A percentile compares a stretch with the other conserved stretches of the same genome.
Conservation (phyloP, 495 filamentous ascomycete genomes). For the Aspergillus kassunensis region DNA sequence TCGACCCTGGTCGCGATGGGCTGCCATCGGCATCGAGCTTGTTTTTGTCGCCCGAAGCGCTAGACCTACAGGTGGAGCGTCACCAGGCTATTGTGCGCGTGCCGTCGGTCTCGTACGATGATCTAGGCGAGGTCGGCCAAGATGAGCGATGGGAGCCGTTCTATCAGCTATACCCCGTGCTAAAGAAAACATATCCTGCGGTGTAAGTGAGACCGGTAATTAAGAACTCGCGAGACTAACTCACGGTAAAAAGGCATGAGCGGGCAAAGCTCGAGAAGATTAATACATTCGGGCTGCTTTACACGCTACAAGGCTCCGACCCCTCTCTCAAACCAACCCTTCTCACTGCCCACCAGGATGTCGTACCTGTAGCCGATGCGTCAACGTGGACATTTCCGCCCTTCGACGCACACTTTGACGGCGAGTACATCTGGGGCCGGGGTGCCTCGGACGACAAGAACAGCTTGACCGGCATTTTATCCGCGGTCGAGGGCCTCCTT, state of each 20-base stretch:
- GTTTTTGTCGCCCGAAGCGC: too few species aligned
- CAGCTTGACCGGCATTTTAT: background rate
- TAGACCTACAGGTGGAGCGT: too few species aligned
- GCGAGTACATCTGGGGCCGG: conserved; percentile 1
- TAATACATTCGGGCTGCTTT: conserved; percentile 2
- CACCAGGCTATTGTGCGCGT: too few species aligned
- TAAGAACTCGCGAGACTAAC: too few species aligned
- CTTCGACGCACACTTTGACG: background rate
- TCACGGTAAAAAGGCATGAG: too few species aligned
- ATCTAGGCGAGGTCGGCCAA: background rate
- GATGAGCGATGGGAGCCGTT: background rate
- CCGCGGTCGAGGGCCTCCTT: background rate
- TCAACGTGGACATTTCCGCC: background rate
- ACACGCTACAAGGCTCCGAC: background rate
- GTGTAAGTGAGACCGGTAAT: background rate
- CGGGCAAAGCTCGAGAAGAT: background rate
- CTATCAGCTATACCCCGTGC: background rate
- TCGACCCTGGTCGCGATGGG: too few species aligned
- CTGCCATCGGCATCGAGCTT: too few species aligned
- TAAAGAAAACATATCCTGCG: background rate
- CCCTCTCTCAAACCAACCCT: background rate
- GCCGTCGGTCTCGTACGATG: background rate
- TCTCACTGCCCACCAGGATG: background rate
- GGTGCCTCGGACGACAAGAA: conserved; percentile 2
- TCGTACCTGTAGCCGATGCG: background rate